Percentiles rank a stretch among this genome's conserved stretches.
These are phyloP conservation scores for Eleusine coracana DNA, from an alignment of 176 grass and related monocot species.

Conservation along the genomic window DNA sequence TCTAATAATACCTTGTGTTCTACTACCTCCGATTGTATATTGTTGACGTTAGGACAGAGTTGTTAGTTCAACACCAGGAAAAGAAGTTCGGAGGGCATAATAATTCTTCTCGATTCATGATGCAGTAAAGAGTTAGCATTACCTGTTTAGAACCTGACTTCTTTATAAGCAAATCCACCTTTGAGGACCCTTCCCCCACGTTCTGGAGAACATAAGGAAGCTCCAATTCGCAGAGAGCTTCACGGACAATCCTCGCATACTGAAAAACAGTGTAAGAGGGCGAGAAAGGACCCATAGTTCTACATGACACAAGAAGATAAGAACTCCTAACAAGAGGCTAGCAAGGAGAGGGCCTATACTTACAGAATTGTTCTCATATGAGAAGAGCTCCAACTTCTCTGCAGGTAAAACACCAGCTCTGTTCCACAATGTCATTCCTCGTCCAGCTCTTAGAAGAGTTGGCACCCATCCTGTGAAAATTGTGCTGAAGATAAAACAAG, in stretches of 20 bases:
- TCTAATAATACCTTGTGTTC: background rate
- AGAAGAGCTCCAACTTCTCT: slow-evolving; percentile 82
- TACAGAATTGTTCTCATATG: slow-evolving; percentile 90
- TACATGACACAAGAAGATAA: slow-evolving; percentile 9
- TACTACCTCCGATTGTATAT: background rate
- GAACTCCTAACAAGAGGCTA: background rate
- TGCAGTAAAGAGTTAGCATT: background rate
- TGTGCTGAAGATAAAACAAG: slow-evolving; percentile 53
- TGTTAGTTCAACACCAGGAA: too few relatives aligned
- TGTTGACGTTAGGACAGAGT: too few relatives aligned
- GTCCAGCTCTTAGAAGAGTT: slow-evolving; percentile 83
- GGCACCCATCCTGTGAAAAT: slow-evolving; percentile 92
- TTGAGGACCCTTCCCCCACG: slow-evolving; percentile 69
- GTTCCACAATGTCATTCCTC: slow-evolving; percentile 87
- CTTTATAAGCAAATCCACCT: slow-evolving; percentile 55
- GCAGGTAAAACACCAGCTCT: slow-evolving; percentile 65
- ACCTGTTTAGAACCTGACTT: slow-evolving; percentile 70
- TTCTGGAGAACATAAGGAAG: slow-evolving; percentile 92
- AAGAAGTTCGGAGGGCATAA: too few relatives aligned
- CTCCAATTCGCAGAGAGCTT: slow-evolving; percentile 92
- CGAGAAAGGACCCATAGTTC: background rate
- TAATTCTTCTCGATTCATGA: background rate
- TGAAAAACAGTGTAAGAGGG: slow-evolving; percentile 14
- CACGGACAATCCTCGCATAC: slow-evolving; percentile 84
- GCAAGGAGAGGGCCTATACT: slow-evolving; percentile 12